Evolutionary conservation across 2,329 filamentous ascomycete genomes (phyloP), one percentile per base, ranked within the genome.

Genomic region (Neofusicoccum umdonicola): DNA sequence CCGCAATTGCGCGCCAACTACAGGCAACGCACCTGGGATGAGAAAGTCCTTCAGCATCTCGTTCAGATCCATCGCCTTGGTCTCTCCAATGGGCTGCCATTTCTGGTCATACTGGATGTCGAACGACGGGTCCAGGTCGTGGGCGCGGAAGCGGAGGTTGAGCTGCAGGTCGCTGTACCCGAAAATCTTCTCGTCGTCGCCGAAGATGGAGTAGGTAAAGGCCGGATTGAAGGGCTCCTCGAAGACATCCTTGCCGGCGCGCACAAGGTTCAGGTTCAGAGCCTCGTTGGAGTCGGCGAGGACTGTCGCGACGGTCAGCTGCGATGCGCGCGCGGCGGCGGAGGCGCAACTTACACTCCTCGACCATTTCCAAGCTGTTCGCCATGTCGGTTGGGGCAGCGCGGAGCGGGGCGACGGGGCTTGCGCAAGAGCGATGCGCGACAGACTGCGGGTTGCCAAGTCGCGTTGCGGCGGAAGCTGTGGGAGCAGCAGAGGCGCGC

Each of bases 181-280:
- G 71, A 96, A 93, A 68, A 98, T 94, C 35, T 85, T 86, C 77
- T 99, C 93, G 8, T 95, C 89, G n/a, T 98, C 90, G 72, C 92
- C 92, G 70, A 98, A 97, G 68, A 99, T 90, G 1, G 92, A 83
- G 77, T 98, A 97, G 17, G 94, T 97, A 76, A 93, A 96, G 73
- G 87, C 86, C 0, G 95, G 96, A 66, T 91, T 84, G 77, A 99
- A 98, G 34, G 86, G 69, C 89, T 79, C 37, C 84, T 85, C 70
- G 85, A 86, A 85, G 73, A 68, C 69, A 60, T 67, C 71, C 3
- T 22, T 54, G 62, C 67, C 65, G 7, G 72, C 71, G 17, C 76
- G 76, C 64, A 72, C 72, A 13, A 79, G 70, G 61, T 75, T 78
- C 69, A 79, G 70, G 62, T 74, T 67, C 66, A 79, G 72, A 67